Base-by-base conservation (phyloP, 345 rosid species). In the Orychophragmus violaceus region DNA sequence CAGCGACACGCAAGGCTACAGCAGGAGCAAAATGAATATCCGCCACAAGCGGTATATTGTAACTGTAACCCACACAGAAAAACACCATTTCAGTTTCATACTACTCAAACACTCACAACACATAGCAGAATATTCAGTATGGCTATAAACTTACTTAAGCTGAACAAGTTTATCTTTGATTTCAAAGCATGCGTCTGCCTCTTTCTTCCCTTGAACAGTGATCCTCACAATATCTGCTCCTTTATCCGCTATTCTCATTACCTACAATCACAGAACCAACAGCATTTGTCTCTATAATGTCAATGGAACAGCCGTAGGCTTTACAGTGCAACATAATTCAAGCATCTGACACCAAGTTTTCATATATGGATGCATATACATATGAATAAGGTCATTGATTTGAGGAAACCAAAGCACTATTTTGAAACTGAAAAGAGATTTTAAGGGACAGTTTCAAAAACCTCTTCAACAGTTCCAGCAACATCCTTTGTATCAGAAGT, bases 131-230 rank as follows among this genome's bases (percentile, higher is more conserved):
- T 42, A 42, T 54, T 45, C 35, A 48, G 32, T 59, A 51, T 27
- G 45, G 50, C 12, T 39, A 10, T 60, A 1, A 5, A 52, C 82
- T 55, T 73, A 94, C 99, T 88, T 94, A 64, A 87, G 86, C 85
- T 94, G 97, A 72, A 94, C 87, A 51, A 94, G 93, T 51, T 89
- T 45, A 68, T 90, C 88, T 77, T 94, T 94, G 8, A 94, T 94
- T 69, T 90, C 99, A 75, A 88, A 90, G 69, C 97, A 90, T 2
- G 99, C 96, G 75, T 94, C 97, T 0, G 99, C 97, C 71, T 94
- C 99, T 83, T 78, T 90, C 86, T 85, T 94, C 76, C 99, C 96
- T 85, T 94, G 99, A 72, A 94, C 99, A 63, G 97, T 94, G 68
- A 94, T 90, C 63, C 97, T 87, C 36, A 94, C 99, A 28, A 90